Base-by-base conservation (phyloP, 768 basidiomycete species). In the Termitomyces sp. region DNA sequence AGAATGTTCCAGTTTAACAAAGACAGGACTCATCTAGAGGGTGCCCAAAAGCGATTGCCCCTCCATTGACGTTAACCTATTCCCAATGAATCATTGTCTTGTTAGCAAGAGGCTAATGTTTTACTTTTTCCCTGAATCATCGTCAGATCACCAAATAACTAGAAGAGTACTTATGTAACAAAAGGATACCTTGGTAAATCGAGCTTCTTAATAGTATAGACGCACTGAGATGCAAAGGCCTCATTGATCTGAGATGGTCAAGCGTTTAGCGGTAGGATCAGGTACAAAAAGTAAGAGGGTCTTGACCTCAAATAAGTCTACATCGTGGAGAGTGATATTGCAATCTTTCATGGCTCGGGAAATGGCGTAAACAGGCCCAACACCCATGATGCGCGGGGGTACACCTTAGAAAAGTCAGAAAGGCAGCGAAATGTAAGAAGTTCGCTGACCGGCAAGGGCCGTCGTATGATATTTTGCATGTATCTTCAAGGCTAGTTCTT, bases 31-130 rank as follows among this genome's bases (percentile, higher is more conserved):
- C 70, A 91, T 89, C 91, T 84, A 92, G 70, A 32, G 91, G 90
- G 73, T 92, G 90, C 0, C 91, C 90, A 45, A 94, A 78, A 22
- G 92, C 93, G 68, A 96, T 96, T 0, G 93, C 93, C 2, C 94
- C 94, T 16, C 94, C 94, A 62, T 94, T 94, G 32, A 92, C 90
- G 67, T 95, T 95, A 20, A 93, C 86, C 79, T 90, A 55, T 51
- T 35, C 54, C 60, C 24, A 45, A 55, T 38, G 40, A 61, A 20
- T 39, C 12, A 40, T 44, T 12, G 39, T 49, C 16, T 24, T 22
- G 2, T 46, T 8, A 52, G 28, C 24, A 8, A n/a, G 18, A 22
- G 11, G 24, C 28, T 32, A 24, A 20, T 44, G 42, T 44, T 40
- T 20, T 60, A 76, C 78, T 71, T 79, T 80, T 22, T 79, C 75